Evolutionary conservation across 1,139 yeast species (phyloP), one percentile per base, ranked within the genome.

Genomic region (Magnusiomyces suaveolens): DNA sequence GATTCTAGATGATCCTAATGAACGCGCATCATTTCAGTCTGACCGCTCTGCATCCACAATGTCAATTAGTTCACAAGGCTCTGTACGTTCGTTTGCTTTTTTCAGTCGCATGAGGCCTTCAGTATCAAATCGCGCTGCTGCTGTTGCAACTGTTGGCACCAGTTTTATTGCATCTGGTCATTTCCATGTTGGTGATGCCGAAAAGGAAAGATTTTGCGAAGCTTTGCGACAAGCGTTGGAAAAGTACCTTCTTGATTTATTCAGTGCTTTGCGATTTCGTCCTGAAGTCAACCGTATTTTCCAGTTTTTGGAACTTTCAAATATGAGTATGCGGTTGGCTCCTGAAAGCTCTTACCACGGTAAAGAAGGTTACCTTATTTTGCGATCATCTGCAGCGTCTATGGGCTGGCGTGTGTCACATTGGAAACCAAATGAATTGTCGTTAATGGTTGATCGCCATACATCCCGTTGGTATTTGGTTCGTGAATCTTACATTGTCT

Each of bases 381-480:
- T 89, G 48, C 81, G 90, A 23, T 84, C 96, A 0, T 80, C 89
- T 1, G 92, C 97, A 0, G 81, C 81, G 58, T 77, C 89, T 0
- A 95, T 87, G 67, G 97, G 97, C 1, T 92, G 98, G 98, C 77
- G 96, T 64, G 96, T 90, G 16, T 87, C 95, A 3, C 97, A 90
- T 66, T 82, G 88, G 70, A 82, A 79, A 59, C 82, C 88, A 10
- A 81, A 82, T 60, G 97, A 88, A 64, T 74, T 88, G 62, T 53
- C 64, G 8, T 64, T 64, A 48, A 88, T 89, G 95, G 84, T 88
- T 54, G 83, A 82, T 61, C 82, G 98, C 68, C 90, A 95, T 61
- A 83, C 92, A 1, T 85, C 84, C 53, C 92, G 92, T 66, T 94
- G 99, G 99, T 81, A 88, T 61, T 73, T 92, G 59, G 80, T 92